Conservation (phyloP, 2,329 filamentous ascomycete genomes). For the Calonectria multiphialidica region DNA sequence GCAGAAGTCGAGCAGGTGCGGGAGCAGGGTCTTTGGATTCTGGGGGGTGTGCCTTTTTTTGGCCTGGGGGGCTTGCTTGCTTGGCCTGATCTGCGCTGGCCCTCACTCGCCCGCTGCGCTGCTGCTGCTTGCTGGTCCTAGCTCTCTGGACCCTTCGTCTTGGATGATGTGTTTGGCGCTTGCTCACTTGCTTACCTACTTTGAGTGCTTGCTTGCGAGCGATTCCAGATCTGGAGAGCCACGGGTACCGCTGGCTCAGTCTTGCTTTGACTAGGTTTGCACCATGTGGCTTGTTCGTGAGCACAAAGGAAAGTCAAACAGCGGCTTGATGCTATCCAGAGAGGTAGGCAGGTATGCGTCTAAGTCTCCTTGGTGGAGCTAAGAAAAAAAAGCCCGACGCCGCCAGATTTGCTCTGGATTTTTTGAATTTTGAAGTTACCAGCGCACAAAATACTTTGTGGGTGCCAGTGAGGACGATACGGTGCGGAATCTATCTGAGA, state of each 20-base stretch:
- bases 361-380: not conserved
- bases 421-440: conserved; percentile 6
- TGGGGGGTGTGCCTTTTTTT: not conserved
- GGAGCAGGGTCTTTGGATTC: not conserved
- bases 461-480: not conserved
- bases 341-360: not conserved
- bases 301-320: not conserved
- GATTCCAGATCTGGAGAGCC: conserved; percentile 4
- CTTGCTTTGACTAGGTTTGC: not conserved
- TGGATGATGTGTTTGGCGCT: not conserved
- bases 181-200: not conserved
- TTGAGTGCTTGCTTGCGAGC: conserved; percentile 6
- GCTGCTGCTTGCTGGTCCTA: not conserved
- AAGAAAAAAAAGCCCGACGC: not conserved
- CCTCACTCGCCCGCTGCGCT: not conserved
- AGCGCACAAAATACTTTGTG: not conserved
- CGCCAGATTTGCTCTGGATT: not conserved
- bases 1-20: conserved; percentile 1
- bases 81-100: not conserved
- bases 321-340: not conserved
- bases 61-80: not conserved
- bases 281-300: not conserved
- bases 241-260: not conserved
- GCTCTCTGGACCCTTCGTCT: not conserved
- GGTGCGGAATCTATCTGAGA: not conserved